Evolutionary conservation across 2,329 filamentous ascomycete species (phyloP), one percentile per base, ranked within the genome.

Genomic region (Cercospora sojina): DNA sequence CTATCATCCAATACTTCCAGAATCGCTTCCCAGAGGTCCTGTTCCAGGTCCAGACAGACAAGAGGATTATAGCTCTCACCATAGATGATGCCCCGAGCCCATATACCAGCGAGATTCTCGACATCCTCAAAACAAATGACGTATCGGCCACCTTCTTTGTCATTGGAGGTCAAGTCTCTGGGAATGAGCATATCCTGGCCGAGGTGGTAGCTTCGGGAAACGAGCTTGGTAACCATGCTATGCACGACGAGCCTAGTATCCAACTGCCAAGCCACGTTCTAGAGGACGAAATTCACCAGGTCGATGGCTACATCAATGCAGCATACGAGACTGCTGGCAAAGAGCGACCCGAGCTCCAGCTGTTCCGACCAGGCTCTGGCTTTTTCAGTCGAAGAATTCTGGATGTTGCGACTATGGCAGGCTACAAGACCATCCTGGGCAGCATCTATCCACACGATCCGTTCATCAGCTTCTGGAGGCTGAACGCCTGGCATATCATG

Each of bases 361-460:
- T 90, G 78, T 97, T 95, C 79, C 86, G 93, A 0, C 93, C 93
- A 0, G 93, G 93, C 0, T 93, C 90, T 0, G 93, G 93, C 13
- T 89, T 96, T 77, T 96, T 96, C 80, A 92, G 85, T 74, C 81
- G 82, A 49, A 78, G 85, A 18, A 93, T 96, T 88, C 83, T 90
- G 16, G 74, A 74, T 35, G 76, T 90, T 38, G 79, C 92, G 7
- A 79, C 80, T 35, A 82, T 79, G 60, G 76, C 92, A 67, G 89
- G 88, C 3, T 93, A 92, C 78, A 83, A 84, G 59, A 83, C 95
- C 60, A 89, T 93, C n/a, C 80, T 97, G 43, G 93, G 93, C 2
- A 89, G 88, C 77, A 88, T 97, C 47, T 97, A 96, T 79, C 93
- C 93, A 5, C 92, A 96, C 80, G 93, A 97, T 80, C 88, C 93